A percentile compares a stretch with the other conserved stretches of the same genome.
Conservation (phyloP, 192 early-diverging fungal genomes). For the Geranomyces michiganensis region DNA sequence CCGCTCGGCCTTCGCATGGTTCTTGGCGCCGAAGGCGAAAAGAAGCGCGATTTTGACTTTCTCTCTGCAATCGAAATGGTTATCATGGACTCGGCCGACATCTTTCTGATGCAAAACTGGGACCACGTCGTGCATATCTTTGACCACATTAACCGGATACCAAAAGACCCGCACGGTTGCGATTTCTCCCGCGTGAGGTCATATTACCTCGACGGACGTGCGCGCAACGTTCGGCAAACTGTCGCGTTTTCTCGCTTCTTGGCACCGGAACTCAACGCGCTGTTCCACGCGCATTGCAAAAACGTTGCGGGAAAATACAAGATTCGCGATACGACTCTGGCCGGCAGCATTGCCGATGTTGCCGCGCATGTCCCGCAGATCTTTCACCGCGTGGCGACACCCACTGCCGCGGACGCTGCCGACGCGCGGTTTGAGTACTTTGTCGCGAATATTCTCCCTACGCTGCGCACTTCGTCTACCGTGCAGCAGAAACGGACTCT, state of each 20-base stretch:
- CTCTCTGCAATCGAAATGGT: slow-evolving; percentile 90
- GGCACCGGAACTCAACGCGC: slow-evolving; percentile 88
- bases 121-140: slow-evolving; percentile 89
- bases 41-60: slow-evolving; percentile 91
- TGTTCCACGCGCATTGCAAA: slow-evolving; percentile 55
- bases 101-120: slow-evolving; percentile 98
- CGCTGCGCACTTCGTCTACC: slow-evolving; percentile 44
- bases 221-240: slow-evolving; percentile 87
- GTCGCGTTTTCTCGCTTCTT: slow-evolving; percentile 79
- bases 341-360: slow-evolving; percentile 78
- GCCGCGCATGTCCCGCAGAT: slow-evolving; percentile 71
- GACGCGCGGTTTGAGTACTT: slow-evolving; percentile 89
- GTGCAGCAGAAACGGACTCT: slow-evolving; percentile 46
- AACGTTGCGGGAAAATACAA: slow-evolving; percentile 54
- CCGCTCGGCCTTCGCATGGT: slow-evolving; percentile 89
- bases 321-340: slow-evolving; percentile 44
- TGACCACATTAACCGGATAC: slow-evolving; percentile 81
- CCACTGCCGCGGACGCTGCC: slow-evolving; percentile 61
- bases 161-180: slow-evolving; percentile 89
- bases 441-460: slow-evolving; percentile 70
- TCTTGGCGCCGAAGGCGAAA: slow-evolving; percentile 81
- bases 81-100: slow-evolving; percentile 83
- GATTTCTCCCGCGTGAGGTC: slow-evolving; percentile 91
- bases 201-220: slow-evolving; percentile 84
- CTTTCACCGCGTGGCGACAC: slow-evolving; percentile 74